Percentiles rank a stretch among this genome's conserved stretches.
Evolutionary conservation across 2,329 filamentous ascomycete genomes (phyloP).

Genomic region (Fusarium sp.): DNA sequence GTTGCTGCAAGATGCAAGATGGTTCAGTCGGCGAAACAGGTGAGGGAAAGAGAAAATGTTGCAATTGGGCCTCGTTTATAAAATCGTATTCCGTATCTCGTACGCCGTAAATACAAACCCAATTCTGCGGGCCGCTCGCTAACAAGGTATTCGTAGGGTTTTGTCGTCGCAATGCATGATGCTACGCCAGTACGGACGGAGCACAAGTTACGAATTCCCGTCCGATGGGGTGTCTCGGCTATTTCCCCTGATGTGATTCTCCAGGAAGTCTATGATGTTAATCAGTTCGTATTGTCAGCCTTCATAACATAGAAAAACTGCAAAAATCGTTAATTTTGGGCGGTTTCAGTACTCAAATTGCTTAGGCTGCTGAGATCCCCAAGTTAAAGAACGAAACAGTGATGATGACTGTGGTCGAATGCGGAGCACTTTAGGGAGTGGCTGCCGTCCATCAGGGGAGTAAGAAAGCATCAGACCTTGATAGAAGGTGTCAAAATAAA

Average conservation of each 20-base stretch:
- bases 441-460: too few relatives aligned
- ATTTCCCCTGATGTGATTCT: neutral
- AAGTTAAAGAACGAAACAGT: neutral
- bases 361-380: neutral
- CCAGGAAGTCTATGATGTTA: neutral
- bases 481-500: too few relatives aligned
- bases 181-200: neutral
- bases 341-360: neutral
- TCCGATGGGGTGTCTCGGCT: neutral
- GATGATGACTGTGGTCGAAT: neutral
- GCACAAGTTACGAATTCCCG: neutral
- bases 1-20: neutral
- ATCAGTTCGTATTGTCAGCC: neutral
- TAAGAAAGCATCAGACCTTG: too few relatives aligned
- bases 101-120: neutral
- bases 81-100: constrained; percentile 20
- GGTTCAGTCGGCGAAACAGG: neutral
- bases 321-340: neutral
- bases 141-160: neutral
- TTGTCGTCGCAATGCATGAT: constrained; percentile 4
- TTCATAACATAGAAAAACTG: neutral
- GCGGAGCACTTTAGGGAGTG: neutral
- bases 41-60: neutral
- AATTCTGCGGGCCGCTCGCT: constrained; percentile 5
- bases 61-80: constrained; percentile 1